Base-by-base conservation (phyloP, 805 yeast species). In the Candida sanyiensis region DNA sequence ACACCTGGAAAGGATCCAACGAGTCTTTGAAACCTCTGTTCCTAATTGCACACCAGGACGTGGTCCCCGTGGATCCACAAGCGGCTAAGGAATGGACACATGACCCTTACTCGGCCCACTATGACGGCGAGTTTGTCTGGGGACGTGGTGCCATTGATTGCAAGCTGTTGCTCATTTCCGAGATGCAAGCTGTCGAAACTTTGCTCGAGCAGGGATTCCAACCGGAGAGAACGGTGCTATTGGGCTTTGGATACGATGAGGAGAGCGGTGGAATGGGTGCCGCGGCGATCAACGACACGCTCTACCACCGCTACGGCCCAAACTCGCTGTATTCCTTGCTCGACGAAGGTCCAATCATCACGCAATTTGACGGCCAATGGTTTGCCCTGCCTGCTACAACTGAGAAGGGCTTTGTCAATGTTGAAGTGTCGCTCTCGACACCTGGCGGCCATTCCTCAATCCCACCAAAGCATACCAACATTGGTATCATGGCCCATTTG, bases 91-190 rank as follows among this genome's bases (percentile, higher is more conserved):
- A 72, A 37, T 86, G 95, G 95, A 64, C 62, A 0, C 66, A 73
- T 51, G 78, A 77, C 11, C 94, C 95, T 3, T 83, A 77, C 43
- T 56, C 69, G 13, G 86, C 83, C 12, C 64, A 70, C 50, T 83
- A 64, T 52, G 94, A 85, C 50, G 87, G 86, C 8, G 49, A 53
- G 31, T 54, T 48, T 3, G 52, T 86, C 6, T 83, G 77, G 72
- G 95, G 95, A 3, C 71, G 95, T 51, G 96, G 96, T 28, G 57
- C 84, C 3, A 59, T 70, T 31, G 96, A 87, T 57, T 80, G 87
- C 56, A 87, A 87, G 58, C 79, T 79, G 54, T 61, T 78, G 25
- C 63, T 87, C 35, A 65, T 80, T 44, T 82, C 78, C 2, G 70
- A 80, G 35, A 56, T 84, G 53, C 89, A 83, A 55, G 69, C 88